phyloP scores from a whole-genome alignment of 2,329 filamentous ascomycete genomes.

The Botrytis deweyae region DNA sequence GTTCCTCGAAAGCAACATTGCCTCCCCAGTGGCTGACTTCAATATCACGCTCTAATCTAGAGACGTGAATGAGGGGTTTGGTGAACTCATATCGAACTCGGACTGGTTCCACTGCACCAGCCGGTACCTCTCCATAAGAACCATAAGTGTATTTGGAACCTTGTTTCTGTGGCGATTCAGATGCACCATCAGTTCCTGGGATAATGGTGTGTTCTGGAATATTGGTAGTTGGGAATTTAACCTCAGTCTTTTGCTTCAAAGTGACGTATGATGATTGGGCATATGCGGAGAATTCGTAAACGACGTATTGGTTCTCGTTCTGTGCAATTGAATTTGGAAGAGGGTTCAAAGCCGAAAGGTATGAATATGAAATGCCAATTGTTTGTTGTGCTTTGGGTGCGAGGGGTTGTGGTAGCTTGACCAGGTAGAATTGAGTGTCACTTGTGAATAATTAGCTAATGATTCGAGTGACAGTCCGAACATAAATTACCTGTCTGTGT shows the following conservation, averaged over 20 bases:
- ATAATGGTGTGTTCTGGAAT: constrained; percentile 84
- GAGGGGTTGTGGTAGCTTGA: constrained; percentile 75
- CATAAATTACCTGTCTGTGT: constrained; percentile 53
- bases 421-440: constrained; percentile 77
- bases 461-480: constrained; percentile 5
- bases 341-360: constrained; percentile 75
- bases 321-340: constrained; percentile 83
- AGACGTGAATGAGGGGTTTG: constrained; percentile 80
- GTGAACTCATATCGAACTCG: constrained; percentile 92
- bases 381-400: constrained; percentile 77
- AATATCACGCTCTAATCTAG: constrained; percentile 80
- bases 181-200: constrained; percentile 56
- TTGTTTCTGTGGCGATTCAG: constrained; percentile 70
- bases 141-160: constrained; percentile 88
- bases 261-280: constrained; percentile 80
- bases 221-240: constrained; percentile 78
- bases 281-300: constrained; percentile 84
- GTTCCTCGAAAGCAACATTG: constrained; percentile 92
- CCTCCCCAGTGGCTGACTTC: constrained; percentile 98
- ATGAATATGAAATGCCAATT: constrained; percentile 80
- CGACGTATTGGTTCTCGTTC: constrained; percentile 80
- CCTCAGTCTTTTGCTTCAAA: constrained; percentile 92
- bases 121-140: constrained; percentile 79
- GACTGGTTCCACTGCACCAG: constrained; percentile 70
- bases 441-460: constrained; percentile 46